Evolutionary conservation across 306 rosid genomes (phyloP), one percentile per base, ranked within the genome.

Genomic region (Arachis hypogaea): DNA sequence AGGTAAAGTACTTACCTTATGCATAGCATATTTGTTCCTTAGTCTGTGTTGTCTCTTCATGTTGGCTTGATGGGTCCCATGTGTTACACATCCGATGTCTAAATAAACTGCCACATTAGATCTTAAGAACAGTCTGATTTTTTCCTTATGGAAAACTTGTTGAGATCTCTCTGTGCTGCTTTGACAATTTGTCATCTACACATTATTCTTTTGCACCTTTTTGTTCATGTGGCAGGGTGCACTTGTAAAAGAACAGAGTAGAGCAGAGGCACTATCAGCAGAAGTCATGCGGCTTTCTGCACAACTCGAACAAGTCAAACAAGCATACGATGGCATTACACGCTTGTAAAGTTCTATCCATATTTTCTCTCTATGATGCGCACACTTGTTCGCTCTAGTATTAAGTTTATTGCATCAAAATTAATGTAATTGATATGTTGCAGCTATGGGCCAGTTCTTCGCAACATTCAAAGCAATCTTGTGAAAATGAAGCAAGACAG

Each of bases 201-300:
- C 54, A 47, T 74, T 67, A n/a, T 33, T 65, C 63, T 65, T 79
- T 66, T 70, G 43, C 67, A 46, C 40, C 45, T 18, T 40, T 66
- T 22, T 79, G 69, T 40, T 59, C 63, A 68, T 33, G 78, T 69
- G 55, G 74, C 66, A 92, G 98, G 90, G 87, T 40, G 88, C 91
- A 83, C 81, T 94, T 56, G 90, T 83, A 30, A 89, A 88, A 78
- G 97, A 91, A 80, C 94, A 88, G 84, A 89, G 90, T 83, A 87
- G 78, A 85, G 97, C 93, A 14, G 96, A 86, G 86, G 81, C 90
- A 4, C 73, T 94, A 80, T 79, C 99, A n/a, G 91, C 92, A 49
- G 96, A 91, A 78, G 90, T 89, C 51, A 72, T 92, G 92, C 96
- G 70, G 87, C 93, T 94, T 75, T 94, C 97, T 58, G 93, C 88